Evolutionary conservation across 2,329 filamentous ascomycete species (phyloP), one percentile per base, ranked within the genome.

Genomic region (Stagonosporopsis chrysanthemi): DNA sequence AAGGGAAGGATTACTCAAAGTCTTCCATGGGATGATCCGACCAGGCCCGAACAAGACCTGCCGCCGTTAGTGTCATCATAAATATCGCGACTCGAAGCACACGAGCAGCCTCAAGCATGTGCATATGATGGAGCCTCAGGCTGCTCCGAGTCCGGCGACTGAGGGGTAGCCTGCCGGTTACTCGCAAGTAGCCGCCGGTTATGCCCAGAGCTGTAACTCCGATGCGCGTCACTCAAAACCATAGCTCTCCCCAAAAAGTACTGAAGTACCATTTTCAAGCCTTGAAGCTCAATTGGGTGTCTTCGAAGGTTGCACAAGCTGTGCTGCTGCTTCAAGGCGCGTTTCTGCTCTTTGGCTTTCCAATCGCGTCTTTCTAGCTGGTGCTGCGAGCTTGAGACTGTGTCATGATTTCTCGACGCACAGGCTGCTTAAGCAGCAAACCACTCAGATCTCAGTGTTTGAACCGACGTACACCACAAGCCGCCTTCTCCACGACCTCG

Each of bases 401-500:
- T 38, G n/a, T 35, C 31, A 57, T 57, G 54, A 43, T 57, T 14
- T 33, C 53, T 33, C 63, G 58, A 58, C 57, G 52, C 49, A 60
- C 58, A 44, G 48, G 59, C 40, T 35, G 45, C 35, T 29, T 62
- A 43, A 56, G 50, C 56, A 58, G 50, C 39, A 58, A 43, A 31
- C n/a, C 57, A 22, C 47, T 52, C 23, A 50, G 23, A 19, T 23
- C 31, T 15, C 51, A 28, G 28, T 50, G 8, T 22, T 40, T 46
- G 11, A 41, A 54, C n/a, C 43, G 44, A 17, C 29, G 46, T 19
- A 47, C 52, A 44, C 56, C 62, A 14, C 61, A 50, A 39, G 60
- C 64, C 9, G 57, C 52, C 14, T 75, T 77, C 41, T 76, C 74
- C 0, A 66, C 65, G 5, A 71, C 73, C 6, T 45, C 65, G 9